These are phyloP conservation scores for Spencermartinsiella europaea DNA, from an alignment of 805 yeast species.

Conservation along the genomic window DNA sequence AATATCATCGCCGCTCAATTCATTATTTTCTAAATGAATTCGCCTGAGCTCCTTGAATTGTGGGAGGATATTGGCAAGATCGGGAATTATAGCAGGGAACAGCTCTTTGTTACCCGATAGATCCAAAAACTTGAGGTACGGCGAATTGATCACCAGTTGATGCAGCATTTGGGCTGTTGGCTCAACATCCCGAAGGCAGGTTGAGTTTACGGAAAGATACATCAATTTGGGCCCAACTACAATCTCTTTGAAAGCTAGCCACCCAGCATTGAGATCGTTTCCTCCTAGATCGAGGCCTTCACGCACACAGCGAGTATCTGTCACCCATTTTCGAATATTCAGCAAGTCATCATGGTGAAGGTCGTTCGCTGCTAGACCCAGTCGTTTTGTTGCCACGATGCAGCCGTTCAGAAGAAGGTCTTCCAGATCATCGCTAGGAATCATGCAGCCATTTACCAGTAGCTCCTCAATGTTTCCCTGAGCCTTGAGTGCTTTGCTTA, in stretches of 20 bases:
- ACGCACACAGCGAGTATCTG: conserved; percentile 34
- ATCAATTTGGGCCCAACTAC: conserved; percentile 31
- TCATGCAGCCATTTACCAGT: conserved; percentile 70
- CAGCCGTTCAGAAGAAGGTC: conserved; percentile 58
- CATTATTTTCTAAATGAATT: conserved; percentile 67
- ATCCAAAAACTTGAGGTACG: conserved; percentile 65
- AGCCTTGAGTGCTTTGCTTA: conserved; percentile 60
- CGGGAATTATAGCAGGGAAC: conserved; percentile 57
- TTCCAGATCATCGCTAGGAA: conserved; percentile 42
- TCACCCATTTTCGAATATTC: conserved; percentile 35
- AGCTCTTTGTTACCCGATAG: conserved; percentile 62
- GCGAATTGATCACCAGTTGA: not conserved
- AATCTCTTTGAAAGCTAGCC: conserved; percentile 15
- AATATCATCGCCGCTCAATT: conserved; percentile 50
- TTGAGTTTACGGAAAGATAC: conserved; percentile 60
- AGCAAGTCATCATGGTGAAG: conserved; percentile 54
- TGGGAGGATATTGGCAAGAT: conserved; percentile 62
- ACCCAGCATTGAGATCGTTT: conserved; percentile 48
- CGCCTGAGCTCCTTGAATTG: conserved; percentile 58
- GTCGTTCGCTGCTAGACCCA: conserved; percentile 77
- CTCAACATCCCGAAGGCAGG: conserved; percentile 45
- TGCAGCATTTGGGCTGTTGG: conserved; percentile 20
- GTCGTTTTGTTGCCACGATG: conserved; percentile 46
- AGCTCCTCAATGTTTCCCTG: conserved; percentile 78
- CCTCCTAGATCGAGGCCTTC: conserved; percentile 81